These are phyloP conservation scores for Pseudozyma tsukubaensis DNA, from an alignment of 1,284 basidiomycete species.

Conservation along the genomic window DNA sequence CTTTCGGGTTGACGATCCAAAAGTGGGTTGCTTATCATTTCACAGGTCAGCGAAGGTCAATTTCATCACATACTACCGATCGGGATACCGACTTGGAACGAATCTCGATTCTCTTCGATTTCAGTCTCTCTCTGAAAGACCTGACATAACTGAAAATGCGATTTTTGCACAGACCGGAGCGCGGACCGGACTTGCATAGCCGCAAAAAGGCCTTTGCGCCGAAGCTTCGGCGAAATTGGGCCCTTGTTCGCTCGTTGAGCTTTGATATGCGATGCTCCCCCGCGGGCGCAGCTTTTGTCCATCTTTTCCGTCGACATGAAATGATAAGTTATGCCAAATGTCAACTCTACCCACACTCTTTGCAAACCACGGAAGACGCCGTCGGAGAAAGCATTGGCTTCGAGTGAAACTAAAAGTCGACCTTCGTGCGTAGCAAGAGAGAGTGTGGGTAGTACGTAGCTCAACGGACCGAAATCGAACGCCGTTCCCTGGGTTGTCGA, in stretches of 20 bases:
- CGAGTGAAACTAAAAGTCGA: not conserved
- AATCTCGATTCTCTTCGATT: not conserved
- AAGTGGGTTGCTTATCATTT: no score
- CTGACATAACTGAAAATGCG: not conserved
- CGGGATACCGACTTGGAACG: not conserved
- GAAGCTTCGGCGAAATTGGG: constrained; percentile 13
- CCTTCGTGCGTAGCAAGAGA: not conserved
- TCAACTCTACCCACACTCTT: not conserved
- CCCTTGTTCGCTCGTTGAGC: not conserved
- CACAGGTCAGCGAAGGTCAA: not conserved
- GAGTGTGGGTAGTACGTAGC: not conserved
- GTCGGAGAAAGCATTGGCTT: no score
- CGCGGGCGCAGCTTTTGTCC: constrained; percentile 10
- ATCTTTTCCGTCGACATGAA: constrained; percentile 1
- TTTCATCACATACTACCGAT: not conserved
- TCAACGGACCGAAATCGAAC: constrained; percentile 6
- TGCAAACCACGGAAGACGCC: no score
- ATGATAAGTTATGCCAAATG: constrained; percentile 1
- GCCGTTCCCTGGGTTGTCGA: not conserved
- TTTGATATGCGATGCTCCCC: not conserved
- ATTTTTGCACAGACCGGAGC: not conserved
- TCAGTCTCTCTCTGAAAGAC: not conserved
- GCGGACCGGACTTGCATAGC: constrained; percentile 3
- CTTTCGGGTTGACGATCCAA: no score
- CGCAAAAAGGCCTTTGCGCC: not conserved